phyloP scores from a whole-genome alignment of 2,329 filamentous ascomycete species.

The Monosporascus sp. region DNA sequence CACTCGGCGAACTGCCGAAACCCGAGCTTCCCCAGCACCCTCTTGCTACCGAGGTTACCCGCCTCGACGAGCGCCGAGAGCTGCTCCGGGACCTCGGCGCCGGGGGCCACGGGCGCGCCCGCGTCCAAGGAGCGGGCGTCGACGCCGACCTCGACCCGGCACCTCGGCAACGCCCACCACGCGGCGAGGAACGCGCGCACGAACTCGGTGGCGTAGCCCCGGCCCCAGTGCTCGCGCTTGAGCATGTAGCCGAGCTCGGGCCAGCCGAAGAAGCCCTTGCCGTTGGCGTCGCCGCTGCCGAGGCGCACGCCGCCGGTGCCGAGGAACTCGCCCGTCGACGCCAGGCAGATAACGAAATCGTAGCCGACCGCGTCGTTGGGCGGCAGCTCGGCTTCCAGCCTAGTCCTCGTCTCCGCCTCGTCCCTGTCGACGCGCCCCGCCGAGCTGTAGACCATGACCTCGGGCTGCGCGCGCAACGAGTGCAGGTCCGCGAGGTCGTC shows the following conservation, averaged over 20 bases:
- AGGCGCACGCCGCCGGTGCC: slow-evolving; percentile 42
- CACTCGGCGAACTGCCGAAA: slow-evolving; percentile 42
- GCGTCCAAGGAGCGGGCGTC: slow-evolving; percentile 30
- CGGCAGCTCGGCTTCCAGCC: slow-evolving; percentile 36
- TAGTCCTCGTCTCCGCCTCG: slow-evolving; percentile 36
- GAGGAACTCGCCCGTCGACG: slow-evolving; percentile 43
- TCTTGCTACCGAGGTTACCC: slow-evolving; percentile 47
- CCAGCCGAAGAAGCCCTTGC: slow-evolving; percentile 38
- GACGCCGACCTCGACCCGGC: slow-evolving; percentile 37
- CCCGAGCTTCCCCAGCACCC: slow-evolving; percentile 51
- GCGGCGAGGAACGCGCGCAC: slow-evolving; percentile 37
- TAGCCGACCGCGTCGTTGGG: slow-evolving; percentile 46
- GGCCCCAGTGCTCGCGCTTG: slow-evolving; percentile 46
- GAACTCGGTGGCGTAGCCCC: slow-evolving; percentile 53
- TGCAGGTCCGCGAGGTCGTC: slow-evolving; percentile 47
- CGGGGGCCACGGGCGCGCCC: slow-evolving; percentile 13
- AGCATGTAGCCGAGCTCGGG: slow-evolving; percentile 56
- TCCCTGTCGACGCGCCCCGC: slow-evolving; percentile 37
- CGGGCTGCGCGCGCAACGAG: slow-evolving; percentile 48
- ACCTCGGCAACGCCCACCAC: slow-evolving; percentile 46
- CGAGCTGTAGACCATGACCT: slow-evolving; percentile 57
- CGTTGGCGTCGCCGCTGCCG: slow-evolving; percentile 20
- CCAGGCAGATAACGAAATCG: slow-evolving; percentile 49
- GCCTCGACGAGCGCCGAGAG: slow-evolving; percentile 42
- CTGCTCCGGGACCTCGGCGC: slow-evolving; percentile 30